Base-by-base conservation (phyloP, 202 grass and related monocot species). In the Musa balbisiana region DNA sequence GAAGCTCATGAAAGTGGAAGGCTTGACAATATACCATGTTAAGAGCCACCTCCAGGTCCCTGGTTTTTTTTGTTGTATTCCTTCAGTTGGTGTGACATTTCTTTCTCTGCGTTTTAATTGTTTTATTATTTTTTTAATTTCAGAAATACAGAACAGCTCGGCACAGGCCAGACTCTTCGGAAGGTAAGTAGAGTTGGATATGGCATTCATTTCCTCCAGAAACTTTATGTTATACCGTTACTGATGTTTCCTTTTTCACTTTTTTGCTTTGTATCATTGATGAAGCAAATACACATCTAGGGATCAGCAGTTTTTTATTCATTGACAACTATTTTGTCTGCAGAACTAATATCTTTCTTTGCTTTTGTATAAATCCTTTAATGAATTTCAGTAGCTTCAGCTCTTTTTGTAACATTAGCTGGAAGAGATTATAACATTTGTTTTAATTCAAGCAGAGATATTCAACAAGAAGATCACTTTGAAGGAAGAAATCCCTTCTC, bases 21-120 rank as follows among this genome's bases (percentile, higher is more conserved):
- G 84, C 52, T 89, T 97, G 78, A 97, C 93, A 12, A 97, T 92
- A 89, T 91, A 89, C 88, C 93, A 97, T 82, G 90, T 97, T 63
- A 97, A 97, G 86, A 97, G 93, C 65, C 93, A 97, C 64, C 72
- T 97, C 13, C 93, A 97, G 93, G 93, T 97, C 67, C 54, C 75
- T 10, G 51, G 77, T 71, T 23, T 78, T 43, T 5, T 43, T 79
- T 23, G 33, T 6, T 43, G 33, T 43, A 8, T 43, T 43, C 33
- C 33, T 29, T 84, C 56, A 73, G 51, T 3, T 55, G 49, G 33
- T 72, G 19, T 67, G 64, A 10, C 53, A 25, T 9, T 73, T 17
- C 62, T 15, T 78, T 49, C 52, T 75, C 53, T 8, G 33, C 14
- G 52, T 29, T 54, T 67, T 65, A 65, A 74, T 79, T 74, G 52